These are phyloP conservation scores for Hypsizygus marmoreus DNA, from an alignment of 768 basidiomycete genomes.

Conservation along the genomic window DNA sequence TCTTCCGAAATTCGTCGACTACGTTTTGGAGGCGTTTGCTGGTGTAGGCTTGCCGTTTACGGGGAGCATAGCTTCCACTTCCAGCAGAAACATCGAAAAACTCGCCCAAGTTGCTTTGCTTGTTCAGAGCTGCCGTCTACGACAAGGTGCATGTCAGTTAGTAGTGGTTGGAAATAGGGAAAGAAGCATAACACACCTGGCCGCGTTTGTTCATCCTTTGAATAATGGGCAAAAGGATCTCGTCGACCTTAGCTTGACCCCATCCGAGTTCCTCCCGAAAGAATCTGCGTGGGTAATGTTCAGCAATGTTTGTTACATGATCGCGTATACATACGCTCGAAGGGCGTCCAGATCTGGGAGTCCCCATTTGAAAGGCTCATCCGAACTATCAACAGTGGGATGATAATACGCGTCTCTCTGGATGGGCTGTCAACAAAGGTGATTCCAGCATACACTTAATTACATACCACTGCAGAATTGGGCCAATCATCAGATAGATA, in stretches of 20 bases:
- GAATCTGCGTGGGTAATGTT: slow-evolving; percentile 48
- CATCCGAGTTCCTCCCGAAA: slow-evolving; percentile 80
- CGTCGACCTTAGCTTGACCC: slow-evolving; percentile 82
- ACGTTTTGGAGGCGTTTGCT: slow-evolving; percentile 88
- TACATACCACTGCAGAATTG: slow-evolving; percentile 81
- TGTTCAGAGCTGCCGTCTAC: slow-evolving; percentile 66
- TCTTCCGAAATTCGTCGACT: slow-evolving; percentile 78
- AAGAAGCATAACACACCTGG: slow-evolving; percentile 48
- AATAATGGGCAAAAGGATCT: slow-evolving; percentile 88
- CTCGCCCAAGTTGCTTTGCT: slow-evolving; percentile 72
- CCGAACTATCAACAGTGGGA: slow-evolving; percentile 86
- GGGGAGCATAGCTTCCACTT: slow-evolving; percentile 71
- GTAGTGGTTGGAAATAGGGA: background rate
- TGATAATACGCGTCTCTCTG: slow-evolving; percentile 93
- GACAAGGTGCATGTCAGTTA: background rate
- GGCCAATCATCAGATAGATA: slow-evolving; percentile 88
- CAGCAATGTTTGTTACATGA: background rate
- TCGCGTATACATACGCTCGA: slow-evolving; percentile 56
- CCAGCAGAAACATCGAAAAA: slow-evolving; percentile 76
- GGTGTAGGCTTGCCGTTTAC: slow-evolving; percentile 78
- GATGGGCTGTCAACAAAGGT: slow-evolving; percentile 4
- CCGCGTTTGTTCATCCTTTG: slow-evolving; percentile 83
- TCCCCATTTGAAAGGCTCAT: slow-evolving; percentile 96
- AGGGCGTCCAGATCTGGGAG: slow-evolving; percentile 94
- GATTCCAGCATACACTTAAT: background rate